Evolutionary conservation across 2,329 filamentous ascomycete species (phyloP), one percentile per base, ranked within the genome.

Genomic region (Paraconiothyrium sp.): DNA sequence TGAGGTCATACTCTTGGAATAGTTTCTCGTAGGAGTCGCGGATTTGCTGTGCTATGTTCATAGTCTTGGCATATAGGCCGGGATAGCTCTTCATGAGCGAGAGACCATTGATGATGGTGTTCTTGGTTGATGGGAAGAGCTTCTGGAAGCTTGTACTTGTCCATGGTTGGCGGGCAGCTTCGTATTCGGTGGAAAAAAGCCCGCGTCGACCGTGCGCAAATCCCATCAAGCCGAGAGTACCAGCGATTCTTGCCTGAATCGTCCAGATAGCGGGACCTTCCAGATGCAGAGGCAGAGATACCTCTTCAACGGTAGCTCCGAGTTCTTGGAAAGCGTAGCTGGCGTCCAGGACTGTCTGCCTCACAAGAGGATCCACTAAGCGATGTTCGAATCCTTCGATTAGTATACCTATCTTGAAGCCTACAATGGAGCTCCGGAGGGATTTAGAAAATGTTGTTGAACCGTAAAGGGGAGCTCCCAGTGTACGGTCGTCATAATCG

Each of bases 91-190:
- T 71, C 72, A 78, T 71, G 11, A 79, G 70, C 49, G 78, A 82
- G 1, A 80, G 69, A 0, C 80, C 81, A 51, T 79, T 79, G 35
- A 82, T 76, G 2, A 82, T 67, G 1, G 82, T 83, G 61, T 85
- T 85, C 57, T 84, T 84, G 0, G 84, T 72, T 0, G 71, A 72
- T 0, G 78, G 83, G 66, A 84, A 84, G 0, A 84, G 72, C 54
- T 82, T 82, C 50, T 82, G 76, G 62, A 86, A 86, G 54, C 78
- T 79, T n/a, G 80, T 74, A 14, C 81, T 72, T 0, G 79, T 83
- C 82, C 82, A 85, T 0, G 83, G 83, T 0, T 83, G 78, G 7
- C 83, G 77, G 1, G 79, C 80, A n/a, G 78, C 73, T 63, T 86
- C 83, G 35, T 61, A 72, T 30, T 61, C 69, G 34, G 65, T 69